Percentiles rank a stretch among this genome's conserved stretches.
These are phyloP conservation scores for Leccinum pachyderme DNA, from an alignment of 1,284 basidiomycete species.

Conservation along the genomic window DNA sequence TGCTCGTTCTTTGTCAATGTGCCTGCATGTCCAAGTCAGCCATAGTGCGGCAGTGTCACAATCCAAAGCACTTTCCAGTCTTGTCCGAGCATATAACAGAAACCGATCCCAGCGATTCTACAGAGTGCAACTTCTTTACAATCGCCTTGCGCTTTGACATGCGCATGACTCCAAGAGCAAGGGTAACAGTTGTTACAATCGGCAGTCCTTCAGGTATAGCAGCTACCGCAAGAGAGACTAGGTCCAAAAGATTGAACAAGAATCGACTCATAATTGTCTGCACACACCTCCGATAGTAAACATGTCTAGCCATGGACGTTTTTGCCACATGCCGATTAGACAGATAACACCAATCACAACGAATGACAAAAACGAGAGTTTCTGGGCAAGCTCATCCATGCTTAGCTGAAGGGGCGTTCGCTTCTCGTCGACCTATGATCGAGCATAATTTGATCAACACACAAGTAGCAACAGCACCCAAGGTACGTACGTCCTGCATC, in stretches of 20 bases:
- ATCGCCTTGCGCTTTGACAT: slow-evolving; percentile 96
- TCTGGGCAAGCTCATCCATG: slow-evolving; percentile 97
- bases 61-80: slow-evolving; percentile 57
- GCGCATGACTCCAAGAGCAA: slow-evolving; percentile 89
- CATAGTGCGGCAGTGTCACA: background rate
- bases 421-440: slow-evolving; percentile 78
- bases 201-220: slow-evolving; percentile 97
- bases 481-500: slow-evolving; percentile 86
- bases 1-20: slow-evolving; percentile 96
- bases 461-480: background rate
- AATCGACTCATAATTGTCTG: background rate
- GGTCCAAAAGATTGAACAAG: slow-evolving; percentile 10
- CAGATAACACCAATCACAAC: slow-evolving; percentile 92
- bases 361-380: slow-evolving; percentile 88
- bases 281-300: slow-evolving; percentile 92
- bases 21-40: slow-evolving; percentile 46
- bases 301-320: slow-evolving; percentile 95
- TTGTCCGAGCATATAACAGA: slow-evolving; percentile 98
- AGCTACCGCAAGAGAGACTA: slow-evolving; percentile 94
- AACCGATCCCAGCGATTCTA: slow-evolving; percentile 91
- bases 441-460: background rate
- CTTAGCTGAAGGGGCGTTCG: slow-evolving; percentile 90
- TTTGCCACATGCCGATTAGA: slow-evolving; percentile 85
- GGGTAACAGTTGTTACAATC: slow-evolving; percentile 95
- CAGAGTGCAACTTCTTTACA: slow-evolving; percentile 94